A percentile compares a stretch with the other conserved stretches of the same genome.
phyloP scores from a whole-genome alignment of 116 monocot genomes.

The Dioscorea cayenensis region DNA sequence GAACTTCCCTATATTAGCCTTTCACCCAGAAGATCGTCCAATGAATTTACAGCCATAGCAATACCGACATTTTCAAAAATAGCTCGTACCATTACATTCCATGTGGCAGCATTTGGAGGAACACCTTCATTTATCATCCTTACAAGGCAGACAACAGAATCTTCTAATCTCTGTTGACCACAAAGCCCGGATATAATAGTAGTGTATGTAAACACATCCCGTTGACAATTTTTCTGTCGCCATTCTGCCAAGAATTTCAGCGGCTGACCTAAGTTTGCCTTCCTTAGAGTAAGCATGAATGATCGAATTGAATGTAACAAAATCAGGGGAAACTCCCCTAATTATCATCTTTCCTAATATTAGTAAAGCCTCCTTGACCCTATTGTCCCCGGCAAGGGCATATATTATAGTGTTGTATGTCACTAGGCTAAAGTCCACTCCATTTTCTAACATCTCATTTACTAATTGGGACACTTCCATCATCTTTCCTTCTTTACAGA shows the following conservation, averaged over 20 bases:
- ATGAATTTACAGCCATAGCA: not conserved
- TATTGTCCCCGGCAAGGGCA: conserved; percentile 33
- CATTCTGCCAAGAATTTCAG: conserved; percentile 37
- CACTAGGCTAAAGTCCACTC: conserved; percentile 31
- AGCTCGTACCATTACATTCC: conserved; percentile 62
- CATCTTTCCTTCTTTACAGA: conserved; percentile 43
- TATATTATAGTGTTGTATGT: conserved; percentile 65
- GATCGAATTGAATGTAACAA: conserved; percentile 53
- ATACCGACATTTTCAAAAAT: conserved; percentile 14
- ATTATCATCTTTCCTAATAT: conserved; percentile 58
- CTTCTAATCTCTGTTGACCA: conserved; percentile 32
- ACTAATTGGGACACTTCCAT: conserved; percentile 26
- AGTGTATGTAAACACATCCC: conserved; percentile 62
- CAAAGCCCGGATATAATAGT: conserved; percentile 63
- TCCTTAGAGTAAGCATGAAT: conserved; percentile 66
- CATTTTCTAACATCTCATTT: conserved; percentile 46
- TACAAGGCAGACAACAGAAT: conserved; percentile 49
- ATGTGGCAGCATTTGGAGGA: conserved; percentile 56
- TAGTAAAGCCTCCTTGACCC: conserved; percentile 33
- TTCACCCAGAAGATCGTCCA: not conserved
- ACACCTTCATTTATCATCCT: conserved; percentile 70
- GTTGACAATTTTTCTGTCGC: conserved; percentile 18
- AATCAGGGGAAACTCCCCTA: conserved; percentile 51
- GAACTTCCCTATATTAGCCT: not conserved
- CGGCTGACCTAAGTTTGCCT: conserved; percentile 36